Conservation (phyloP, 1,284 basidiomycete species). For the Thelephora terrestris region DNA sequence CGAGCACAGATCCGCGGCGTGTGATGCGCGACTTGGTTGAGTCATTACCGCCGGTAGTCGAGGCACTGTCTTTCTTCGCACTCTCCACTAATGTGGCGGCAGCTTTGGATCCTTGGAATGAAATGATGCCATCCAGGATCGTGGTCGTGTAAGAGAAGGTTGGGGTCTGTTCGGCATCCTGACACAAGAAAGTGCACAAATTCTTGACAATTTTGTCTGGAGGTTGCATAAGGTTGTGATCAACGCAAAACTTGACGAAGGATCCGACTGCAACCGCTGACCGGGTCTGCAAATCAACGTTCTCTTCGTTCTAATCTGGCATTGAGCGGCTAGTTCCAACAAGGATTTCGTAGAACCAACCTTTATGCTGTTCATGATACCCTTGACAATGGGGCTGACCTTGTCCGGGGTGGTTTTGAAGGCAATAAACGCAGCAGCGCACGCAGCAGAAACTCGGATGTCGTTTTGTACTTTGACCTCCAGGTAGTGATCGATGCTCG, state of each 20-base stretch:
- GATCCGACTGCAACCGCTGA: conserved; percentile 82
- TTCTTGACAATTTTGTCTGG: conserved; percentile 97
- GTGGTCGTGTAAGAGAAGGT: conserved; percentile 69
- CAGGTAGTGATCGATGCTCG: conserved; percentile 76
- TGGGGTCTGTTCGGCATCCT: conserved; percentile 83
- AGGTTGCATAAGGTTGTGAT: conserved; percentile 49
- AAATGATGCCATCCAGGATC: conserved; percentile 66
- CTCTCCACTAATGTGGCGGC: conserved; percentile 33
- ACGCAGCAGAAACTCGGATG: conserved; percentile 78
- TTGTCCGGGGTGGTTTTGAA: conserved; percentile 82
- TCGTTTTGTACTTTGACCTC: conserved; percentile 85
- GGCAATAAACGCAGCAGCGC: conserved; percentile 87
- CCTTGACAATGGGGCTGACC: conserved; percentile 93
- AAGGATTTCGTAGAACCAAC: conserved; percentile 28
- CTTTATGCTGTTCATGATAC: conserved; percentile 97
- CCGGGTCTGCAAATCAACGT: conserved; percentile 81
- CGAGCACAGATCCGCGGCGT: conserved; percentile 78
- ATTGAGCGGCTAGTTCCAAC: neutral
- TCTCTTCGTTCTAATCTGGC: conserved; percentile 72
- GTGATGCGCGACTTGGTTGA: conserved; percentile 47
- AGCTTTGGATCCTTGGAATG: conserved; percentile 40
- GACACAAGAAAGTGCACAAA: conserved; percentile 93
- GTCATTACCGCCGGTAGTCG: conserved; percentile 37
- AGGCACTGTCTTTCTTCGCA: conserved; percentile 30
- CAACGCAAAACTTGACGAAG: conserved; percentile 81